Evolutionary conservation across 345 rosid genomes (phyloP).

Genomic region (Arabidopsis arenosa): DNA sequence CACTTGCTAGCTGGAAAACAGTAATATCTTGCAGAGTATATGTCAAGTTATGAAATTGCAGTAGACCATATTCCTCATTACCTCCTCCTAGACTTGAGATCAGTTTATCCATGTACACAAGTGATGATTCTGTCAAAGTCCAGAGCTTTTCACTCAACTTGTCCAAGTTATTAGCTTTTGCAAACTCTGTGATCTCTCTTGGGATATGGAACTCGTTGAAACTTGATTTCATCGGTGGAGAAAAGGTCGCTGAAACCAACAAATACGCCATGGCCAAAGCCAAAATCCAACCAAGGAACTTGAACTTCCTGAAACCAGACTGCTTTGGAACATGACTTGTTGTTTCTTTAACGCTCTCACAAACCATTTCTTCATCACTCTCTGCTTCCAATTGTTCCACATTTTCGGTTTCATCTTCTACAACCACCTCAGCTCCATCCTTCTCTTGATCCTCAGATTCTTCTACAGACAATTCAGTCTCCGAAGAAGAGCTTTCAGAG

Average conservation of each 20-base stretch:
- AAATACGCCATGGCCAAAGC: constrained; percentile 44
- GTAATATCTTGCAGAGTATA: constrained; percentile 45
- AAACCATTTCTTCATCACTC: constrained; percentile 40
- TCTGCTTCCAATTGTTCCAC: constrained; percentile 31
- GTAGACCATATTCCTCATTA: constrained; percentile 34
- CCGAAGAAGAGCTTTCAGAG: constrained; percentile 54
- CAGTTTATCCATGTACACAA: constrained; percentile 47
- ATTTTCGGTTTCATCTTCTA: constrained; percentile 24
- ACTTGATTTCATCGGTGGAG: constrained; percentile 43
- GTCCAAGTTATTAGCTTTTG: constrained; percentile 45
- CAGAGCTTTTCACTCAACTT: constrained; percentile 45
- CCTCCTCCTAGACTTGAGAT: constrained; percentile 40
- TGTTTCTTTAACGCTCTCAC: constrained; percentile 40
- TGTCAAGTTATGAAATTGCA: constrained; percentile 66
- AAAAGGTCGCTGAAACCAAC: constrained; percentile 46
- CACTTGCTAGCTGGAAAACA: constrained; percentile 28
- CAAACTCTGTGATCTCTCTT: constrained; percentile 48
- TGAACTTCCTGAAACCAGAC: constrained; percentile 48
- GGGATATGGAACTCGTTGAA: constrained; percentile 49
- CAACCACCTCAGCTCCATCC: constrained; percentile 40
- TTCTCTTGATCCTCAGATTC: constrained; percentile 58
- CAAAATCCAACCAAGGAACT: constrained; percentile 53
- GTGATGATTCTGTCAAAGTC: constrained; percentile 47
- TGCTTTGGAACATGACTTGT: constrained; percentile 44
- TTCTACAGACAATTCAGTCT: constrained; percentile 53